These are phyloP conservation scores for Gymnopilus dilepis DNA, from an alignment of 768 basidiomycete species.

Conservation along the genomic window DNA sequence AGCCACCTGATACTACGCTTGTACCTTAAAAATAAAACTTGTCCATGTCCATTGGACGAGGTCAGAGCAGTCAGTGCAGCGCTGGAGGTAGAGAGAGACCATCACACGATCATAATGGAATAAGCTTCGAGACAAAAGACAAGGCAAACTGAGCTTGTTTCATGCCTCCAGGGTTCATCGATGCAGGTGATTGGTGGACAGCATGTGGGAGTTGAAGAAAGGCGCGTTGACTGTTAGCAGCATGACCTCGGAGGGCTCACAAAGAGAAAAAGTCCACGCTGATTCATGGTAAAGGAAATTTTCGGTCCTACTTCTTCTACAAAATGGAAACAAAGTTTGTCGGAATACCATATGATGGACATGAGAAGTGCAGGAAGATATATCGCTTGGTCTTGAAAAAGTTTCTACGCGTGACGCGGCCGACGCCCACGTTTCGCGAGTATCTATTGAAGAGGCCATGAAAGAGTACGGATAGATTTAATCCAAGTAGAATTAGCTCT, in stretches of 20 bases:
- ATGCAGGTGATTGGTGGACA: neutral
- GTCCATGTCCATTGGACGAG: neutral
- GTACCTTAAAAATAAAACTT: neutral
- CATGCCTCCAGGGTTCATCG: neutral
- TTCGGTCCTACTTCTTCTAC: neutral
- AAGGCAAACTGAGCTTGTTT: neutral
- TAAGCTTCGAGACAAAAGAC: neutral
- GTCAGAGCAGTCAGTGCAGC: neutral
- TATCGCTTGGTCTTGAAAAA: neutral
- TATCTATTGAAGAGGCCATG: slow-evolving; percentile 35
- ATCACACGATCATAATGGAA: slow-evolving; percentile 1
- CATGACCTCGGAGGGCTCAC: neutral
- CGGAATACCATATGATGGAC: neutral
- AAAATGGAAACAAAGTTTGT: neutral
- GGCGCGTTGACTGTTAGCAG: neutral
- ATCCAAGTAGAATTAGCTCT: slow-evolving; percentile 41
- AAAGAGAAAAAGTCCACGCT: neutral
- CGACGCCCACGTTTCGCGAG: neutral
- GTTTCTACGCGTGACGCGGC: neutral
- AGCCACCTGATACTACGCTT: neutral
- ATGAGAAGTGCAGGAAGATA: neutral
- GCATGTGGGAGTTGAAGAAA: neutral
- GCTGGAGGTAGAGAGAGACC: neutral
- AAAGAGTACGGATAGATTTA: slow-evolving; percentile 23
- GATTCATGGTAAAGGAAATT: neutral